Conservation (phyloP, 768 basidiomycete genomes). For the Boletus subparvulus region DNA sequence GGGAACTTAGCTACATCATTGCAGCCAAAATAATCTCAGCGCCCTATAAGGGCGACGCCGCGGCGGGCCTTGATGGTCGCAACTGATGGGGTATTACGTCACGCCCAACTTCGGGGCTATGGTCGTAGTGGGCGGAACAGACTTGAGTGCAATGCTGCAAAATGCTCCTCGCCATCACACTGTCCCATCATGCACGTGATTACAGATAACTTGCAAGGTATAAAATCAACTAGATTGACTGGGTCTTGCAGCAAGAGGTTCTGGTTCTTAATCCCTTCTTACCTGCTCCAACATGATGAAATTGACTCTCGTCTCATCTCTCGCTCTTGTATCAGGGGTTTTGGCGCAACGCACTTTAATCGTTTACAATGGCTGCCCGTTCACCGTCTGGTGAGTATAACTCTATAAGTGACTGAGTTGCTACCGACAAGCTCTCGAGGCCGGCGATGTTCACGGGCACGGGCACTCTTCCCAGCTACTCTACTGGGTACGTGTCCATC, state of each 20-base stretch:
- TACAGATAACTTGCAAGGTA: constrained; percentile 2
- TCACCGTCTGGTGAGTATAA: constrained; percentile 61
- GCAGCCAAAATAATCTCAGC: neutral
- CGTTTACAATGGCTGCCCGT: constrained; percentile 61
- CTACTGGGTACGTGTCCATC: constrained; percentile 42
- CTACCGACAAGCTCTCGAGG: constrained; percentile 30
- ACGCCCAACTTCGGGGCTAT: no score
- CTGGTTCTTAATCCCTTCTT: neutral
- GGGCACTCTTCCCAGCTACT: constrained; percentile 44
- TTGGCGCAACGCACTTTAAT: constrained; percentile 57
- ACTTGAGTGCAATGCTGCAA: no score
- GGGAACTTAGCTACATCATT: neutral
- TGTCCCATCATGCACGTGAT: neutral
- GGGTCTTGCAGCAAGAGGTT: neutral
- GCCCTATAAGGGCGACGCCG: no score
- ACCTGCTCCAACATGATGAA: constrained; percentile 10
- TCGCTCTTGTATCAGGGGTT: constrained; percentile 32
- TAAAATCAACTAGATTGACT: constrained; percentile 12
- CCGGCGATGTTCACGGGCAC: constrained; percentile 61
- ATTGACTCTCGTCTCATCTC: constrained; percentile 23
- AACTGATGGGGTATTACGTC: neutral
- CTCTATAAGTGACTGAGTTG: neutral
- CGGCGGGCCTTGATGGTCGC: no score
- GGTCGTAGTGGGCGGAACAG: no score
- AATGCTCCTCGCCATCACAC: neutral